Evolutionary conservation across 192 early-diverging fungal species (phyloP).

Genomic region (Geranomyces variabilis): DNA sequence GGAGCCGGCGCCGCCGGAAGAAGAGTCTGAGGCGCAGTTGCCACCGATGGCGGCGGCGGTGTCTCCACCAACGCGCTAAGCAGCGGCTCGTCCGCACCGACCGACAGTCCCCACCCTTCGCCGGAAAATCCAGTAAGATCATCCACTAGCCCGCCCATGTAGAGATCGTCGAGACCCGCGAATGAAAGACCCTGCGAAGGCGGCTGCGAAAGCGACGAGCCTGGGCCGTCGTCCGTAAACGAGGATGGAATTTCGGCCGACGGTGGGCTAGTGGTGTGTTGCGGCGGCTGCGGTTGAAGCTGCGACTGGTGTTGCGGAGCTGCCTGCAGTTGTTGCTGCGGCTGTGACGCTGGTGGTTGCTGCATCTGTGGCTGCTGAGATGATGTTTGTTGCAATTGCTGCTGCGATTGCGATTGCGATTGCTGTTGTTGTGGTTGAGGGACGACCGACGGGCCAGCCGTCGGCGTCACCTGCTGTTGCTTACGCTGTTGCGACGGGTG

Average conservation of each 20-base stretch:
- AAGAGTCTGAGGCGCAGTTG: too few relatives aligned
- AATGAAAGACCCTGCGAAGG: slow-evolving; percentile 5
- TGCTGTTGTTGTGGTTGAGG: not conserved
- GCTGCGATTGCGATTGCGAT: not conserved
- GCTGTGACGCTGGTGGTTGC: too few relatives aligned
- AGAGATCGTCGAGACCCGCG: slow-evolving; percentile 3
- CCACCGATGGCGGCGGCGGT: too few relatives aligned
- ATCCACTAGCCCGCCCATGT: slow-evolving; percentile 5
- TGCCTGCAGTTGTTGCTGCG: too few relatives aligned
- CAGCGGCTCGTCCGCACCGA: too few relatives aligned
- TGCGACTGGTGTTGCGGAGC: too few relatives aligned
- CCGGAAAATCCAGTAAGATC: not conserved
- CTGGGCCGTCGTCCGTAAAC: not conserved
- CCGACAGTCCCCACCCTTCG: too few relatives aligned
- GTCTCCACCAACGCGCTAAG: too few relatives aligned
- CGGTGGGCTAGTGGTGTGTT: too few relatives aligned
- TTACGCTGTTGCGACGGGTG: not conserved
- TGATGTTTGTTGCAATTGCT: not conserved
- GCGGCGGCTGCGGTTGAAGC: too few relatives aligned
- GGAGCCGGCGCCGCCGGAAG: too few relatives aligned
- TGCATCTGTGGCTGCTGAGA: not conserved
- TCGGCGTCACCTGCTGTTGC: not conserved
- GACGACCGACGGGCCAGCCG: too few relatives aligned
- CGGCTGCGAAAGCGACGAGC: not conserved
- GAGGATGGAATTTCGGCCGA: not conserved